phyloP scores from a whole-genome alignment of 192 early-diverging fungal genomes.

The Coemansia sp. region DNA sequence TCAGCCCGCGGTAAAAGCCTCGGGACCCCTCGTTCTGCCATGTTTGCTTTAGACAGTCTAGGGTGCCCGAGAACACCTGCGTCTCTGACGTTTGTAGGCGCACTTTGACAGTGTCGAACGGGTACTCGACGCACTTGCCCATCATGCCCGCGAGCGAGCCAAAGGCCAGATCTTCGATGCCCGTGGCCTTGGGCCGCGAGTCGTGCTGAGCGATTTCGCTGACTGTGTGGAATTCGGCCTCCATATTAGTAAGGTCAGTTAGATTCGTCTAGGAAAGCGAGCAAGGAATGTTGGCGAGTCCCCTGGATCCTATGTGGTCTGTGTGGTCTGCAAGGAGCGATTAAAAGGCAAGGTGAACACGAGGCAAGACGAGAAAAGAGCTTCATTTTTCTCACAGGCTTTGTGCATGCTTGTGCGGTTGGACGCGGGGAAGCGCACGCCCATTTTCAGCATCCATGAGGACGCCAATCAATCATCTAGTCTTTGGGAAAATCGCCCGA shows the following conservation, averaged over 20 bases:
- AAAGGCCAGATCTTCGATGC: constrained; percentile 40
- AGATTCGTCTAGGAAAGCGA: background rate
- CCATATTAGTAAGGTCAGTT: constrained; percentile 15
- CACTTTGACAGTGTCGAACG: constrained; percentile 94
- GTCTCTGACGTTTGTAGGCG: constrained; percentile 76
- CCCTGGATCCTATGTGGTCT: background rate
- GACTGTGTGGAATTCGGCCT: constrained; percentile 40
- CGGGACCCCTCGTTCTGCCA: constrained; percentile 72
- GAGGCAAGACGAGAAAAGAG: background rate
- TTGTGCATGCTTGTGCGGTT: background rate
- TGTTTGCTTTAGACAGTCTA: constrained; percentile 79
- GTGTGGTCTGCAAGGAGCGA: background rate
- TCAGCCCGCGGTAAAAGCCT: constrained; percentile 90
- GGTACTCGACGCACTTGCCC: constrained; percentile 93
- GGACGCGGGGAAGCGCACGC: background rate
- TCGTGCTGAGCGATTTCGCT: constrained; percentile 14
- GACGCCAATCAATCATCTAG: background rate
- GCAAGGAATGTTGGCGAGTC: background rate
- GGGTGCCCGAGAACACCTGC: constrained; percentile 70
- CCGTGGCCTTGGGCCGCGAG: constrained; percentile 16
- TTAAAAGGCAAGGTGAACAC: background rate
- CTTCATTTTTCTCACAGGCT: background rate
- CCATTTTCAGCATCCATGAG: background rate
- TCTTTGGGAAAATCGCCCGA: background rate
- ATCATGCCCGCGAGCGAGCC: constrained; percentile 75